These are phyloP conservation scores for Dictyostelium capitatum DNA, from an alignment of 78 protist species.

Conservation along the genomic window DNA sequence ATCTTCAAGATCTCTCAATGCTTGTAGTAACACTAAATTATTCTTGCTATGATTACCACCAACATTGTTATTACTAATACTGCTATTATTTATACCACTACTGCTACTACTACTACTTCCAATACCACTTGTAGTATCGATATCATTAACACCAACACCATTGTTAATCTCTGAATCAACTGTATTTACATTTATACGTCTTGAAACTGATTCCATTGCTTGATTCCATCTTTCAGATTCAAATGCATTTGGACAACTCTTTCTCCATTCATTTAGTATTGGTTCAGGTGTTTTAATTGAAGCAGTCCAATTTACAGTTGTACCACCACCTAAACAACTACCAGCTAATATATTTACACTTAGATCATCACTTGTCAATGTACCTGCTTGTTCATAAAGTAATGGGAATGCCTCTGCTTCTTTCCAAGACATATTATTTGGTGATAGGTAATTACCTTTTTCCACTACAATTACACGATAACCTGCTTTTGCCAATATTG, in stretches of 20 bases:
- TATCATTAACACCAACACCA: too few relatives aligned
- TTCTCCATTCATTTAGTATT: slow-evolving; percentile 53
- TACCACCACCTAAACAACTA: slow-evolving; percentile 81
- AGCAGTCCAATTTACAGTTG: slow-evolving; percentile 77
- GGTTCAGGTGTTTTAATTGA: slow-evolving; percentile 65
- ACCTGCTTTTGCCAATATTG: slow-evolving; percentile 52
- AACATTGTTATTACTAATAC: too few relatives aligned
- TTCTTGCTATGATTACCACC: background rate
- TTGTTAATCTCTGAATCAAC: background rate
- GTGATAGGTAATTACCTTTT: slow-evolving; percentile 50
- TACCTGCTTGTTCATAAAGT: slow-evolving; percentile 73
- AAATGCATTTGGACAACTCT: slow-evolving; percentile 38
- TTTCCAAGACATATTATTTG: slow-evolving; percentile 56
- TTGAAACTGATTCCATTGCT: slow-evolving; percentile 30
- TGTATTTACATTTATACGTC: slow-evolving; percentile 53
- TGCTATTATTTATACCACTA: background rate
- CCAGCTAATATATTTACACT: slow-evolving; percentile 61
- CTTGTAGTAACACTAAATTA: background rate
- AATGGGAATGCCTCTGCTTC: slow-evolving; percentile 52
- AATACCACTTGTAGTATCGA: background rate
- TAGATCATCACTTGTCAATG: slow-evolving; percentile 50
- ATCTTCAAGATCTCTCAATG: slow-evolving; percentile 7
- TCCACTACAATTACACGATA: slow-evolving; percentile 64
- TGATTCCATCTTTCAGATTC: background rate
- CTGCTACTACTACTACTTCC: too few relatives aligned